These are phyloP conservation scores for Ophiostoma perfectum DNA, from an alignment of 2,329 filamentous ascomycete species.

Conservation along the genomic window DNA sequence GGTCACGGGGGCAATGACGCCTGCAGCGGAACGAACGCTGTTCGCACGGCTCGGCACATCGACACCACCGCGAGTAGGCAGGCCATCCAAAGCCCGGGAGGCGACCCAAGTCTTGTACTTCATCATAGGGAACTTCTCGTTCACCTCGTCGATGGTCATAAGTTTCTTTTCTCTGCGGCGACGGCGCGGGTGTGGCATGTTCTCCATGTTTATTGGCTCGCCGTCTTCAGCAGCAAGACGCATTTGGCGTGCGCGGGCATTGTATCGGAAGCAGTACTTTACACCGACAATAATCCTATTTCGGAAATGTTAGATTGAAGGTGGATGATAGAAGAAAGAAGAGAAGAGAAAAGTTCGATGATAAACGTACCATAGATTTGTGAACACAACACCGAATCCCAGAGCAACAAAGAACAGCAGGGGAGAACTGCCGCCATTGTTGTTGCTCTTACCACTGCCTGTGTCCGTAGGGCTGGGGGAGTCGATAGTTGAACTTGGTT, in stretches of 20 bases:
- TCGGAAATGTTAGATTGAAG: constrained; percentile 15
- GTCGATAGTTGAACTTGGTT: not conserved
- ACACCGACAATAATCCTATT: constrained; percentile 97
- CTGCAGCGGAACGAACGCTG: constrained; percentile 65
- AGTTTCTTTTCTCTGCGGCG: constrained; percentile 93
- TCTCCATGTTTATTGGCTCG: constrained; percentile 80
- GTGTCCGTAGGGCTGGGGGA: not conserved
- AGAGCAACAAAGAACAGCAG: constrained; percentile 49
- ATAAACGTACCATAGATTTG: constrained; percentile 81
- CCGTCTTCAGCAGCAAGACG: constrained; percentile 71
- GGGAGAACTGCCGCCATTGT: constrained; percentile 37
- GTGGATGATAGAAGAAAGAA: not conserved
- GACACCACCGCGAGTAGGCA: constrained; percentile 80
- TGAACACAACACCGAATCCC: constrained; percentile 97
- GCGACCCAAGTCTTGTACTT: constrained; percentile 97
- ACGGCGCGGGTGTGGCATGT: constrained; percentile 78
- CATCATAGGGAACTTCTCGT: constrained; percentile 88
- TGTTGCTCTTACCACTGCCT: not conserved
- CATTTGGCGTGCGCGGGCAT: constrained; percentile 80
- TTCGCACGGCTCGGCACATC: constrained; percentile 65
- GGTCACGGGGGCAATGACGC: constrained; percentile 37
- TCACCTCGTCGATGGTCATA: constrained; percentile 99
- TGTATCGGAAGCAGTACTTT: constrained; percentile 98
- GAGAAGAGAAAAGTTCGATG: not conserved
- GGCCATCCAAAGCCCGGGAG: constrained; percentile 71